phyloP scores from a whole-genome alignment of 768 basidiomycete genomes.

The Mycena galopus region DNA sequence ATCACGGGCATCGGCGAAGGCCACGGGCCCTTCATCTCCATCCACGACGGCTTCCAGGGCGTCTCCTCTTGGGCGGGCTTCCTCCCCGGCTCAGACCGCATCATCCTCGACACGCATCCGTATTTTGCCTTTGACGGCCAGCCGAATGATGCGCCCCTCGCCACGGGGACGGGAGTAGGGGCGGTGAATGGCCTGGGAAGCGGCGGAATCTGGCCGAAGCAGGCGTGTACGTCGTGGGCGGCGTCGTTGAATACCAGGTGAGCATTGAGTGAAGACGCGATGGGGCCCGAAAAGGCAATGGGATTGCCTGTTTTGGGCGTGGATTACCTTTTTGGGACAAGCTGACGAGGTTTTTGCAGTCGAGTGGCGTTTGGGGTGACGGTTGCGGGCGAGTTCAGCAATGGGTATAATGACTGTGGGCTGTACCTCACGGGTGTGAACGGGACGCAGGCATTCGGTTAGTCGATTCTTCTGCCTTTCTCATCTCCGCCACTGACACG shows the following conservation, averaged over 20 bases:
- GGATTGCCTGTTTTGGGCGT: too few relatives aligned
- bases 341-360: background rate
- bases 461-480: background rate
- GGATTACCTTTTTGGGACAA: too few relatives aligned
- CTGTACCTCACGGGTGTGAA: too few relatives aligned
- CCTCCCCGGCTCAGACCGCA: background rate
- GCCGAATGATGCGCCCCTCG: slow-evolving; percentile 44
- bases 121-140: slow-evolving; percentile 35
- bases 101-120: slow-evolving; percentile 10
- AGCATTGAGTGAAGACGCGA: too few relatives aligned
- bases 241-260: slow-evolving; percentile 54
- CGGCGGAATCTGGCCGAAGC: slow-evolving; percentile 48
- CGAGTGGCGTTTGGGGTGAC: background rate
- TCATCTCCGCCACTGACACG: too few relatives aligned
- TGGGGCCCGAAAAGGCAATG: too few relatives aligned
- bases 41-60: slow-evolving; percentile 67
- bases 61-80: slow-evolving; percentile 54
- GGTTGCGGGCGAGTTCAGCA: slow-evolving; percentile 5
- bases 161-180: slow-evolving; percentile 12
- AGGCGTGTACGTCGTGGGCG: slow-evolving; percentile 63
- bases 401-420: slow-evolving; percentile 6
- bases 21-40: slow-evolving; percentile 53
- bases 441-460: too few relatives aligned
- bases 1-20: slow-evolving; percentile 73
- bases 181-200: slow-evolving; percentile 33